Evolutionary conservation across 2,329 filamentous ascomycete species (phyloP).

Genomic region (Tolypocladium sp.): DNA sequence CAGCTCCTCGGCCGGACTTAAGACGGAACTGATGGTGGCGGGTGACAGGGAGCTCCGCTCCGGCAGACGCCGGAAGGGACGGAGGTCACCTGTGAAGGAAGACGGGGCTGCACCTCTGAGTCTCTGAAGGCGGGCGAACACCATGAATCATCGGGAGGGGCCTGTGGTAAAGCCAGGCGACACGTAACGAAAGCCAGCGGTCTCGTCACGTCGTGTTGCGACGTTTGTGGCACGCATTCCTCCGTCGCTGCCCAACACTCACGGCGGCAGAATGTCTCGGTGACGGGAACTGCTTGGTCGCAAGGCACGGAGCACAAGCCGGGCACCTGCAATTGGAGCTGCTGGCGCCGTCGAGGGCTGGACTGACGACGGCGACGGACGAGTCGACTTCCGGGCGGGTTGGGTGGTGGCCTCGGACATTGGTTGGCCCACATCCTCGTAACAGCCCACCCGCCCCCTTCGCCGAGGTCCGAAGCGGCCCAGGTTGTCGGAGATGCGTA

Average conservation of each 20-base stretch:
- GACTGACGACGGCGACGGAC: not conserved
- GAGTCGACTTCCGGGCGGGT: not conserved
- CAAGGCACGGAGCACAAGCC: not conserved
- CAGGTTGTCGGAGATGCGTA: not conserved
- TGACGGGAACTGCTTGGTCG: not conserved
- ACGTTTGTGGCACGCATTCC: not conserved
- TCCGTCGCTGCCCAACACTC: not conserved
- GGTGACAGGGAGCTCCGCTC: not conserved
- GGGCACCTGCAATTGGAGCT: not conserved
- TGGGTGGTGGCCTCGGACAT: not conserved
- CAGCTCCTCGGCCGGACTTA: not conserved
- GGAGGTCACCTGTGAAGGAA: not conserved
- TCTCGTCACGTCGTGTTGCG: not conserved
- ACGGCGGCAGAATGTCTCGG: not conserved
- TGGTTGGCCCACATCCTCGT: not conserved
- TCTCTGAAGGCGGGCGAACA: no score
- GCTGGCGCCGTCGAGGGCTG: not conserved
- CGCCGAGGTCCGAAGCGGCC: conserved; percentile 2
- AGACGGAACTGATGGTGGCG: not conserved
- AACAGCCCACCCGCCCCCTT: not conserved
- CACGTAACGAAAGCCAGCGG: not conserved
- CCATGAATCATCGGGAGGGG: not conserved
- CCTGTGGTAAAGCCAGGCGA: not conserved
- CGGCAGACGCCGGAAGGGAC: not conserved
- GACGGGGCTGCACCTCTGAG: not conserved